Conservation (phyloP, 1,284 basidiomycete species). For the Fomes fomentarius region DNA sequence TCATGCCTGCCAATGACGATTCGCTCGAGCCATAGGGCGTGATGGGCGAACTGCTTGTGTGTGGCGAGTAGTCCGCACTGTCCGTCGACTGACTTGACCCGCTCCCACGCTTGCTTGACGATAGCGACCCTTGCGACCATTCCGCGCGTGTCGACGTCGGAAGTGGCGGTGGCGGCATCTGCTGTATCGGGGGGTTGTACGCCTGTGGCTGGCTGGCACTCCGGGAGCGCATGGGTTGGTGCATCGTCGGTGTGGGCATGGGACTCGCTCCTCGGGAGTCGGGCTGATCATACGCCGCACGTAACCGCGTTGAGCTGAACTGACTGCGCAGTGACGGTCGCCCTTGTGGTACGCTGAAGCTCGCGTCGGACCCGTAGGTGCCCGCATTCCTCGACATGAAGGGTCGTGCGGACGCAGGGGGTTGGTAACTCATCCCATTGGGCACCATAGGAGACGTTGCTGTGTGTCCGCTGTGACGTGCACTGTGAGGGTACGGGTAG, state of each 20-base stretch:
- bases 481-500: constrained; percentile 39
- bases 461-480: constrained; percentile 27
- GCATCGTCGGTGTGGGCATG: constrained; percentile 27
- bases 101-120: constrained; percentile 70
- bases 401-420: constrained; percentile 39
- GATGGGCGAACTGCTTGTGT: constrained; percentile 78
- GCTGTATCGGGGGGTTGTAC: constrained; percentile 56
- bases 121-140: constrained; percentile 52
- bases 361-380: constrained; percentile 53
- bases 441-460: constrained; percentile 22
- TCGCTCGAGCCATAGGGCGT: constrained; percentile 87
- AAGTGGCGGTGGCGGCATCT: constrained; percentile 56
- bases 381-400: constrained; percentile 50
- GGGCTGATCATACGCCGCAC: constrained; percentile 50
- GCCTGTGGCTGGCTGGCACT: constrained; percentile 77
- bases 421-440: constrained; percentile 12
- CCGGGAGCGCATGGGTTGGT: constrained; percentile 55
- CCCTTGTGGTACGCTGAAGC: constrained; percentile 43
- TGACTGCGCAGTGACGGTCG: constrained; percentile 67
- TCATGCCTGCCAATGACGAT: constrained; percentile 63
- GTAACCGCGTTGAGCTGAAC: constrained; percentile 69
- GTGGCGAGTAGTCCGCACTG: constrained; percentile 80
- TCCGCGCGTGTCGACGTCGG: constrained; percentile 58
- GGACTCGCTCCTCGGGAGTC: constrained; percentile 29
- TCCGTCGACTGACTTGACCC: constrained; percentile 81